Percentiles rank a stretch among this genome's conserved stretches.
Evolutionary conservation across 2,329 filamentous ascomycete species (phyloP).

Genomic region (Leptographium lundbergii): DNA sequence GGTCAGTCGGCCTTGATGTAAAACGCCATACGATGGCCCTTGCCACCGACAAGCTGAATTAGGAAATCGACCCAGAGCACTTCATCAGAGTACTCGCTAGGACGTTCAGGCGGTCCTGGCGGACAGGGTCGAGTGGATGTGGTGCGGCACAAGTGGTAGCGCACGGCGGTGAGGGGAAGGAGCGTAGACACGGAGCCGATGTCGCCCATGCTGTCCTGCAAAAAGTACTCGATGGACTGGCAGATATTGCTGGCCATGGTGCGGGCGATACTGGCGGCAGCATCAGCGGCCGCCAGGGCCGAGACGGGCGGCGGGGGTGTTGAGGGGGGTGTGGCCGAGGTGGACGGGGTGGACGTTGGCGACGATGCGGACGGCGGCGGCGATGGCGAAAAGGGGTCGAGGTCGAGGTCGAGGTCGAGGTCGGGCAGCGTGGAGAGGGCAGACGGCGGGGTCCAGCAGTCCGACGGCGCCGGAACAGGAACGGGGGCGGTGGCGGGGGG

Average conservation of each 20-base stretch:
- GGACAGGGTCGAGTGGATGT: not conserved
- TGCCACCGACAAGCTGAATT: slow-evolving; percentile 3
- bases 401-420: not conserved
- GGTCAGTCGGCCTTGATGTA: not conserved
- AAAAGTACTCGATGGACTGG: slow-evolving; percentile 14
- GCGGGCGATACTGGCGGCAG: not conserved
- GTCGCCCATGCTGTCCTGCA: slow-evolving; percentile 9
- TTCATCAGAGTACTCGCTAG: slow-evolving; percentile 6
- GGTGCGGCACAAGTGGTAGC: not conserved
- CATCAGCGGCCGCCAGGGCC: slow-evolving; percentile 1
- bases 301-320: too few relatives aligned
- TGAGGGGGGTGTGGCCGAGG: too few relatives aligned
- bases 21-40: slow-evolving; percentile 8
- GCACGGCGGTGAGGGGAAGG: slow-evolving; percentile 7
- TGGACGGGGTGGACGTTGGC: not conserved
- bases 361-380: slow-evolving; percentile 1
- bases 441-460: too few relatives aligned
- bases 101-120: not conserved
- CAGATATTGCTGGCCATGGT: slow-evolving; percentile 12
- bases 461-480: not conserved
- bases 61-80: slow-evolving; percentile 7
- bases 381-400: not conserved
- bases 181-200: slow-evolving; percentile 10
- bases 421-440: too few relatives aligned
- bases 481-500: not conserved